Evolutionary conservation across 192 early-diverging fungal genomes (phyloP), one percentile per base, ranked within the genome.

Genomic region (Podochytrium sp.): DNA sequence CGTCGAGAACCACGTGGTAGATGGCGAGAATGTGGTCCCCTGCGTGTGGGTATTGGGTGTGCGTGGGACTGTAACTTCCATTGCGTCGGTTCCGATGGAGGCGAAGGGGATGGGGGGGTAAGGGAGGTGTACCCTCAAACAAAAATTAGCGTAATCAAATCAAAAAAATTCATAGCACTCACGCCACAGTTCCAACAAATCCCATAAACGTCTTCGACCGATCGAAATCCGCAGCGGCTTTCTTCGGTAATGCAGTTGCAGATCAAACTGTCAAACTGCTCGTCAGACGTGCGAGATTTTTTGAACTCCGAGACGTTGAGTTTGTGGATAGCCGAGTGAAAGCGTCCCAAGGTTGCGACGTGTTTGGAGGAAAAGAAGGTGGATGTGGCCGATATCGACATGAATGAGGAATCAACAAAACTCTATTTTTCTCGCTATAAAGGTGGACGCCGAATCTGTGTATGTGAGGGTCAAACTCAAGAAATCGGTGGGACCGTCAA

Each of bases 241-340:
- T 76, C 27, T 87, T 84, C 87, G 0, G 60, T 66, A 32, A 91
- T 65, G 39, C 93, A 67, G 37, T 86, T 73, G 32, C 66, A 56
- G 41, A 93, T 76, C n/a, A 91, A 68, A 10, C 81, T 79, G n/a
- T 86, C 85, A 80, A 95, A 96, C 25, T 90, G 69, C 0, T 90
- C 86, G 60, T 95, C 93, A 18, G 83, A 78, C 2, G 81, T 75
- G 78, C 92, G 85, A 10, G 80, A 82, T 56, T 87, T 79, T 10
- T 90, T 87, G 41, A 96, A 81, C 6, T 90, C 91, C 1, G 80
- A 71, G 0, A 90, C 87, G n/a, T 89, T 81, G 49, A 93, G 81
- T 80, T 96, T 96, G 40, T 93, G 86, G 43, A 95, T 80, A 0
- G 92, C 90, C 23, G 91, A 84, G 27, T 92, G 79, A 1, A 85